Evolutionary conservation across 2,329 filamentous ascomycete genomes (phyloP).

Genomic region (Rhynchosporium secalis): DNA sequence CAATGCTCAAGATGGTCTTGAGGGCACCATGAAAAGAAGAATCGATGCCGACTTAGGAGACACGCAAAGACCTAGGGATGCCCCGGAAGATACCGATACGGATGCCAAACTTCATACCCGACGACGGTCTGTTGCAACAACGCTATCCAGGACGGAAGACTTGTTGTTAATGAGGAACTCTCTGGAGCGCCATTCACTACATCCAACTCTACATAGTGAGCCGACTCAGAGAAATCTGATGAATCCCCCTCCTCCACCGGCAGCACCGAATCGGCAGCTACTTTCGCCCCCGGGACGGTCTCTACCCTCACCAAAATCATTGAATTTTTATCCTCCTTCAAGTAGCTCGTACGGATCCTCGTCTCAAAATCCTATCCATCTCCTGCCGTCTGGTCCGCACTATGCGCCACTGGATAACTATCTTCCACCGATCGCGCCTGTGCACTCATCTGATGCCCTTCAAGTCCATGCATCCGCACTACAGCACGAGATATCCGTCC

Average conservation of each 20-base stretch:
- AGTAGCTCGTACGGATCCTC: conserved; percentile 30
- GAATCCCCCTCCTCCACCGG: conserved; percentile 38
- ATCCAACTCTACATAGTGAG: conserved; percentile 18
- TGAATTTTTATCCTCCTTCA: conserved; percentile 36
- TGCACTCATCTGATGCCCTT: conserved; percentile 34
- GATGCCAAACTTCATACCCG: conserved; percentile 30
- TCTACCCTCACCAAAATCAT: conserved; percentile 36
- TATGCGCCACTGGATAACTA: conserved; percentile 24
- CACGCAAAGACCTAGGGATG: conserved; percentile 17
- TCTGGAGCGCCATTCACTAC: conserved; percentile 27
- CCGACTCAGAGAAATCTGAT: conserved; percentile 31
- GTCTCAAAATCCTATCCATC: conserved; percentile 27
- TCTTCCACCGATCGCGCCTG: conserved; percentile 32
- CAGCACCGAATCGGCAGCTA: conserved; percentile 36
- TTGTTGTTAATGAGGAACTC: conserved; percentile 30
- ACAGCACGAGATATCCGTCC: conserved; percentile 55
- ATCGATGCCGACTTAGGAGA: conserved; percentile 29
- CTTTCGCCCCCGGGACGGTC: conserved; percentile 38
- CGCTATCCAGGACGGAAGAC: conserved; percentile 27
- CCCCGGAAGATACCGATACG: conserved; percentile 22
- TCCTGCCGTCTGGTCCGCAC: conserved; percentile 23
- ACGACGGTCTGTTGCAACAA: conserved; percentile 27
- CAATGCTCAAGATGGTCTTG: conserved; percentile 25
- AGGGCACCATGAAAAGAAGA: conserved; percentile 36
- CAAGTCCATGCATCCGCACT: conserved; percentile 41